These are phyloP conservation scores for Aspergillus hiratsukae DNA, from an alignment of 2,329 filamentous ascomycete genomes.

Conservation along the genomic window DNA sequence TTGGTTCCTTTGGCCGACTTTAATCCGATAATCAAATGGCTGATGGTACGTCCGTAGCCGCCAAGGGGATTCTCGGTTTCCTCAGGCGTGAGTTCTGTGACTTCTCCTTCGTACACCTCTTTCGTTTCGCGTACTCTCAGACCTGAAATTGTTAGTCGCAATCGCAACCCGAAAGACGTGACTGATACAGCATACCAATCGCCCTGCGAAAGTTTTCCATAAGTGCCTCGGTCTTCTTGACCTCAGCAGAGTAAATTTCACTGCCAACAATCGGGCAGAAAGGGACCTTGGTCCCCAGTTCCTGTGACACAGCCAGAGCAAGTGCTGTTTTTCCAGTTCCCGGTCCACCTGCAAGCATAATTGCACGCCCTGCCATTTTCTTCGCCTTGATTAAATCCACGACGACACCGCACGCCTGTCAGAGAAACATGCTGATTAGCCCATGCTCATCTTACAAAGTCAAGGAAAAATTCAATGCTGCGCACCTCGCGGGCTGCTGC, in stretches of 20 bases:
- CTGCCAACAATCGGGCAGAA: conserved; percentile 98
- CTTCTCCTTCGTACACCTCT: conserved; percentile 98
- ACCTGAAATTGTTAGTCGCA: conserved; percentile 37
- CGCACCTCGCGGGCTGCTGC: conserved; percentile 78
- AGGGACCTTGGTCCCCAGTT: conserved; percentile 94
- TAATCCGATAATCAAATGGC: conserved; percentile 86
- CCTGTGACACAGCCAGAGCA: conserved; percentile 91
- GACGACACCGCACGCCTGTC: conserved; percentile 84
- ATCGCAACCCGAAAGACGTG: too few relatives aligned
- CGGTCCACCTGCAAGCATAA: conserved; percentile 87
- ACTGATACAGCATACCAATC: conserved; percentile 59
- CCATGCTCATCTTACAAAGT: background rate
- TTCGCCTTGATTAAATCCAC: conserved; percentile 93
- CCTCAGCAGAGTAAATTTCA: conserved; percentile 95
- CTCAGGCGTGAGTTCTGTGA: conserved; percentile 94
- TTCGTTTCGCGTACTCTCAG: conserved; percentile 97
- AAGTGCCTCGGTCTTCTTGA: conserved; percentile 98
- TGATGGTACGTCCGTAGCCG: conserved; percentile 95
- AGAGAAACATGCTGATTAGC: conserved; percentile 14
- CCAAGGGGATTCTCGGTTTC: conserved; percentile 97
- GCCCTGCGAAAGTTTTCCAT: conserved; percentile 99
- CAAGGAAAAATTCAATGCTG: conserved; percentile 1
- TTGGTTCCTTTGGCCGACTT: conserved; percentile 97
- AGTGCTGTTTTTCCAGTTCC: conserved; percentile 97
- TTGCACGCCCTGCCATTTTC: conserved; percentile 95